Percentiles rank a stretch among this genome's conserved stretches.
These are phyloP conservation scores for Fusarium sp. DNA, from an alignment of 2,329 filamentous ascomycete genomes.

Conservation along the genomic window DNA sequence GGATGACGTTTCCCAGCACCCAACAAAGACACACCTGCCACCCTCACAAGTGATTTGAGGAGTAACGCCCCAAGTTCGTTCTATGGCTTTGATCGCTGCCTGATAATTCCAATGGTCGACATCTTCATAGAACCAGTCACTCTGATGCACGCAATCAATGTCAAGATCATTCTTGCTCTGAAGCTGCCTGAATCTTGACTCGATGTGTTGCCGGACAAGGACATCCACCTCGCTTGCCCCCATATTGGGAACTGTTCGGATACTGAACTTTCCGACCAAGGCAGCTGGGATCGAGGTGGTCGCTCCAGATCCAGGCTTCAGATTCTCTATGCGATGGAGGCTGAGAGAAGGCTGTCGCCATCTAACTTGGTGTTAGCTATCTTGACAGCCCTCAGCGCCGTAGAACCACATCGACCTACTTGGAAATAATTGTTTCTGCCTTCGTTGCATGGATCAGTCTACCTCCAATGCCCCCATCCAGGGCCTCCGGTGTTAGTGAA, in stretches of 20 bases:
- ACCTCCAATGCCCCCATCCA: background rate
- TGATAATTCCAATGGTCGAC: background rate
- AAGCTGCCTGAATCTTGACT: background rate
- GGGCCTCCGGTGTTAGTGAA: background rate
- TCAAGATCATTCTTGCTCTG: background rate
- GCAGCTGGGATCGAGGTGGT: background rate
- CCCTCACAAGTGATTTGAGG: background rate
- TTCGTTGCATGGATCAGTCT: background rate
- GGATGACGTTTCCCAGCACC: background rate
- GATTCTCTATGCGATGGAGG: background rate
- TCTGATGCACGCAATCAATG: background rate
- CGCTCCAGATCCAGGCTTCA: background rate
- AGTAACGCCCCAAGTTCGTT: background rate
- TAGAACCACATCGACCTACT: background rate
- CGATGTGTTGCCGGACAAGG: background rate
- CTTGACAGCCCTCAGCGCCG: too few relatives aligned
- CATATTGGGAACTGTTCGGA: background rate
- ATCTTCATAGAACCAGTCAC: background rate
- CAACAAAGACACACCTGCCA: background rate
- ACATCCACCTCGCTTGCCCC: background rate
- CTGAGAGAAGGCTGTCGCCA: background rate
- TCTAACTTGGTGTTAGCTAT: background rate
- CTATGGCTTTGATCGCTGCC: background rate
- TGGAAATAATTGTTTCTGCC: background rate
- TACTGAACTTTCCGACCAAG: background rate